Percentiles rank a stretch among this genome's conserved stretches.
Conservation (phyloP, 2,329 filamentous ascomycete species). For the Cytospora chrysosperma region DNA sequence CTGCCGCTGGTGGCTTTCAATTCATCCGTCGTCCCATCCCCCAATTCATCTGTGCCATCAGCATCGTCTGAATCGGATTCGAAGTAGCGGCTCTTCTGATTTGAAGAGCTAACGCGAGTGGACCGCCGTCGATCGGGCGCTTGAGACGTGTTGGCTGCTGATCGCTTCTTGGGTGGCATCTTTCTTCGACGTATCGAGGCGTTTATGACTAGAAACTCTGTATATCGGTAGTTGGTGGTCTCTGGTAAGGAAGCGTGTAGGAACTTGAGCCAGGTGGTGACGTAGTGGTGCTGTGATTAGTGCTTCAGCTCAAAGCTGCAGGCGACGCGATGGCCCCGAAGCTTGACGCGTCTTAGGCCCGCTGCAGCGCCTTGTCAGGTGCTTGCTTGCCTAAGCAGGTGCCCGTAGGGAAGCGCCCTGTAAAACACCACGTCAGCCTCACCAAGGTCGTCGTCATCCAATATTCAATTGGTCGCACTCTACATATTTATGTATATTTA, state of each 20-base stretch:
- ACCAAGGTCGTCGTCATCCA: not conserved
- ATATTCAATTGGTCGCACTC: not conserved
- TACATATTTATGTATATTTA: not conserved
- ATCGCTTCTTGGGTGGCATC: slow-evolving; percentile 32
- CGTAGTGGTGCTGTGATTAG: not conserved
- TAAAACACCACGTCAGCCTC: not conserved
- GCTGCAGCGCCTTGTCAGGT: not conserved
- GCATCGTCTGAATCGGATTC: slow-evolving; percentile 37
- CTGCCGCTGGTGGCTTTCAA: slow-evolving; percentile 4
- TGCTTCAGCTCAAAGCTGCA: not conserved
- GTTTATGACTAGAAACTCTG: no score
- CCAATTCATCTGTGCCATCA: not conserved
- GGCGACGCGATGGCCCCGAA: not conserved
- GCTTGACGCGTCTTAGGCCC: not conserved
- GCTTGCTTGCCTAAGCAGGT: no score
- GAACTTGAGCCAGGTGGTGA: not conserved
- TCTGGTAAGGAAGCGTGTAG: not conserved
- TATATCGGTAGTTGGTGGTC: no score
- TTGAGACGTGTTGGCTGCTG: slow-evolving; percentile 33
- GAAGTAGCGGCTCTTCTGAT: slow-evolving; percentile 53
- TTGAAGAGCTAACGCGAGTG: slow-evolving; percentile 43
- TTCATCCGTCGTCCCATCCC: not conserved
- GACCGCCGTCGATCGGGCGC: slow-evolving; percentile 44
- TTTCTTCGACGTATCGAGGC: not conserved
- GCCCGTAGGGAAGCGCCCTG: no score